phyloP scores from a whole-genome alignment of 768 basidiomycete species.

The Lentinula edodes region DNA sequence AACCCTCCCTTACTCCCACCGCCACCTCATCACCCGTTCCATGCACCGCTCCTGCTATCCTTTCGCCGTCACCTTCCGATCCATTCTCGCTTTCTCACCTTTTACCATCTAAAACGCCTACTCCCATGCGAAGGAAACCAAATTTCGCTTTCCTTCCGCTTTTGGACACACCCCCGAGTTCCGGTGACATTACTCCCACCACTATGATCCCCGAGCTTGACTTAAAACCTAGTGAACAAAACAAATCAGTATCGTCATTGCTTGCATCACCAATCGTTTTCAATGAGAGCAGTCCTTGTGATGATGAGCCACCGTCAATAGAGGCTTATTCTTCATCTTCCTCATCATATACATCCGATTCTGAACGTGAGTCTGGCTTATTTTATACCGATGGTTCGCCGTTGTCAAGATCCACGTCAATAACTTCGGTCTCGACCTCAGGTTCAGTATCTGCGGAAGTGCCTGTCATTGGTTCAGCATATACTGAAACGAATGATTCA shows the following conservation, averaged over 20 bases:
- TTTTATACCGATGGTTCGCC: background rate
- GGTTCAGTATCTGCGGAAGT: background rate
- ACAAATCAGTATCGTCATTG: background rate
- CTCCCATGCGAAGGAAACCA: slow-evolving; percentile 18
- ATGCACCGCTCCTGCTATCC: background rate
- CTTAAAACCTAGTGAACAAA: background rate
- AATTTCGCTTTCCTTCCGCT: slow-evolving; percentile 31
- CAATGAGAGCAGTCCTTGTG: background rate
- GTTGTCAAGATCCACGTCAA: slow-evolving; percentile 2
- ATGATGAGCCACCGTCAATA: background rate
- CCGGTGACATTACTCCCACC: slow-evolving; percentile 4
- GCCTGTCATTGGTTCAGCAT: background rate
- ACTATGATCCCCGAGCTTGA: background rate
- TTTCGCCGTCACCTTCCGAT: background rate
- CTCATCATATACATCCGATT: slow-evolving; percentile 6
- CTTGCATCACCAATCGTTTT: background rate
- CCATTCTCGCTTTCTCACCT: slow-evolving; percentile 8
- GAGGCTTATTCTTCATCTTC: slow-evolving; percentile 12
- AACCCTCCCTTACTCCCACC: background rate
- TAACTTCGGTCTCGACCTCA: slow-evolving; percentile 1
- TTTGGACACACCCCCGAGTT: slow-evolving; percentile 25
- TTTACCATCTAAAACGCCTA: slow-evolving; percentile 3
- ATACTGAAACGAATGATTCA: background rate
- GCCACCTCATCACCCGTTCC: background rate
- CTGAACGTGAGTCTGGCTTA: slow-evolving; percentile 1